A percentile compares a stretch with the other conserved stretches of the same genome.
phyloP scores from a whole-genome alignment of 805 yeast species.

The Starmera caribaea region DNA sequence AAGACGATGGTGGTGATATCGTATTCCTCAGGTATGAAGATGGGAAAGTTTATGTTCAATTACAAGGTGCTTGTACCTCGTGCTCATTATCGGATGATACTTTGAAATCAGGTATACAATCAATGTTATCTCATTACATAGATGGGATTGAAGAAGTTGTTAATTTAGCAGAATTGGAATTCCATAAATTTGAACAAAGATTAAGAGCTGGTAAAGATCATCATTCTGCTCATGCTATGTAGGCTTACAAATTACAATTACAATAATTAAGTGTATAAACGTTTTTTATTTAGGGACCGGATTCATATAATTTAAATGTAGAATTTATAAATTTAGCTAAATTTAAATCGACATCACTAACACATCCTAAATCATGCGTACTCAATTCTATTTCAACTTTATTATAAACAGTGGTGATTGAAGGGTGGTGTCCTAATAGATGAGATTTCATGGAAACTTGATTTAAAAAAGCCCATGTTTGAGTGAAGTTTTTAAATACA shows the following conservation, averaged over 20 bases:
- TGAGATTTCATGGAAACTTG: slow-evolving; percentile 50
- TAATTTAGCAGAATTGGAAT: slow-evolving; percentile 20
- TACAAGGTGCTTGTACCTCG: slow-evolving; percentile 93
- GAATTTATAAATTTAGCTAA: slow-evolving; percentile 31
- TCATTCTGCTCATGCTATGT: not conserved
- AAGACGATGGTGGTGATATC: slow-evolving; percentile 98
- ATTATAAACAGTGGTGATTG: slow-evolving; percentile 49
- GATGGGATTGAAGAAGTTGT: slow-evolving; percentile 86
- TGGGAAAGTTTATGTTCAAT: slow-evolving; percentile 80
- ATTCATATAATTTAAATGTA: not conserved
- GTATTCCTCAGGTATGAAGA: slow-evolving; percentile 78
- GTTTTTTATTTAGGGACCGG: too few relatives aligned
- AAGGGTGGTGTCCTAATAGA: slow-evolving; percentile 60
- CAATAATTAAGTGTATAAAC: too few relatives aligned
- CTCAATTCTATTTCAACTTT: slow-evolving; percentile 42
- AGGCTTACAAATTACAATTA: not conserved
- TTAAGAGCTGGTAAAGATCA: slow-evolving; percentile 4
- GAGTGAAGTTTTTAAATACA: slow-evolving; percentile 41
- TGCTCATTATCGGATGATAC: slow-evolving; percentile 91
- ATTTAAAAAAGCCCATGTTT: slow-evolving; percentile 57
- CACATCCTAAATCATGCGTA: slow-evolving; percentile 53
- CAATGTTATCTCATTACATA: slow-evolving; percentile 94
- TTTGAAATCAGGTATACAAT: slow-evolving; percentile 88
- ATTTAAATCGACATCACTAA: slow-evolving; percentile 48
- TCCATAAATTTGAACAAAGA: slow-evolving; percentile 19